Base-by-base conservation (phyloP, 2,329 filamentous ascomycete genomes). In the Arthroderma sp. region DNA sequence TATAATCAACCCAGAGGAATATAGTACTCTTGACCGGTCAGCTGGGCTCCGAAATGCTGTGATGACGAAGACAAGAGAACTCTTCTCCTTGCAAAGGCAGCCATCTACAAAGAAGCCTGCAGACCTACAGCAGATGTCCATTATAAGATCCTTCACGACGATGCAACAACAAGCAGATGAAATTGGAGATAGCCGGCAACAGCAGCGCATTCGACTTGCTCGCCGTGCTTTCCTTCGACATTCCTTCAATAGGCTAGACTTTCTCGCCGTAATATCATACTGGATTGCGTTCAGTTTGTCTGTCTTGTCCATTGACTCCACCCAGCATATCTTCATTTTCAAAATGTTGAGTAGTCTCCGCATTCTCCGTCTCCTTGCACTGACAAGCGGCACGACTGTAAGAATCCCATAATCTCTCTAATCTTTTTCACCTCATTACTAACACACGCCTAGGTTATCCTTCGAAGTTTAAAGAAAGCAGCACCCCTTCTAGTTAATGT, bases 271-370 rank as follows among this genome's bases (percentile, higher is more conserved):
- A 6, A 78, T 93, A n/a, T 86, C 91, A 0, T 98, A 90, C 71
- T 98, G 93, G 93, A 85, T 95, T 58, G 85, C 88, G 1, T 93
- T 97, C 66, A 70, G 82, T 9, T 77, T 98, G 54, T 81, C 83
- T 33, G 72, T 91, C 17, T 79, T 81, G 9, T 83, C 85, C 0
- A 68, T 90, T 19, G 88, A 96, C 67, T 78, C 79, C 60, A 66
- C 71, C 1, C 78, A 83, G 55, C 88, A 94, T 67, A 71, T 97
- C 6, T 95, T 90, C 65, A 81, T 97, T 6, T 98, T 98, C 71
- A 85, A 88, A 58, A 98, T 98, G 94, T 78, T 98, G 59, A 95
- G 91, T 67, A 96, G 90, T 71, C 78, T 98, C 62, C 87, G 94
- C 47, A 96, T 98, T 62, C 74, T 98, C 62, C 83, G 93, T 60